Conservation (phyloP, 495 filamentous ascomycete species). For the Xylaria telfairii region DNA sequence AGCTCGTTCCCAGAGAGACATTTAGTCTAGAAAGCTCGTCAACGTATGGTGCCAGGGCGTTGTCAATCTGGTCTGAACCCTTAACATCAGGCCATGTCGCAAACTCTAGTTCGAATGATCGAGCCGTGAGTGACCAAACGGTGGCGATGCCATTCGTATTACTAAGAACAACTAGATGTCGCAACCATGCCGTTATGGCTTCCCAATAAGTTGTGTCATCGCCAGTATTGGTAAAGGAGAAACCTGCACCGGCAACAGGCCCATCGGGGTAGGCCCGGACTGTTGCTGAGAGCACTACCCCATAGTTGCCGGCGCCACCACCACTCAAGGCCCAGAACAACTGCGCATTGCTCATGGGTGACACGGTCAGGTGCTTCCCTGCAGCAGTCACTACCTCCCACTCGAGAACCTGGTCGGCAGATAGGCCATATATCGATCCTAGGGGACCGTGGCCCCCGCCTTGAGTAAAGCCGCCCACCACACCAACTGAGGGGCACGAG, state of each 20-base stretch:
- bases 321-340: constrained; percentile 65
- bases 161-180: neutral
- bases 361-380: constrained; percentile 53
- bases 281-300: constrained; percentile 52
- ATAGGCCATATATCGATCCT: constrained; percentile 50
- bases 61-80: neutral
- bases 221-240: constrained; percentile 12
- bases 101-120: neutral
- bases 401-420: constrained; percentile 51
- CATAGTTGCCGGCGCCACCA: constrained; percentile 59
- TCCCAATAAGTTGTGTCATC: neutral
- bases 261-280: constrained; percentile 42
- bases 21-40: neutral
- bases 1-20: neutral
- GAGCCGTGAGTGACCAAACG: constrained; percentile 36
- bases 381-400: constrained; percentile 56
- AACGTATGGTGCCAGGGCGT: neutral
- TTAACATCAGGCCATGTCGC: neutral
- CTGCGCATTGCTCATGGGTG: constrained; percentile 49
- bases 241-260: constrained; percentile 9
- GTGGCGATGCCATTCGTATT: constrained; percentile 47
- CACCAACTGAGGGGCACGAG: constrained; percentile 27
- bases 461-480: constrained; percentile 45
- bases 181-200: neutral
- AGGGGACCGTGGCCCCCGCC: constrained; percentile 53